Percentiles rank a stretch among this genome's conserved stretches.
Evolutionary conservation across 2,329 filamentous ascomycete species (phyloP).

Genomic region (Neoascochyta sp.): DNA sequence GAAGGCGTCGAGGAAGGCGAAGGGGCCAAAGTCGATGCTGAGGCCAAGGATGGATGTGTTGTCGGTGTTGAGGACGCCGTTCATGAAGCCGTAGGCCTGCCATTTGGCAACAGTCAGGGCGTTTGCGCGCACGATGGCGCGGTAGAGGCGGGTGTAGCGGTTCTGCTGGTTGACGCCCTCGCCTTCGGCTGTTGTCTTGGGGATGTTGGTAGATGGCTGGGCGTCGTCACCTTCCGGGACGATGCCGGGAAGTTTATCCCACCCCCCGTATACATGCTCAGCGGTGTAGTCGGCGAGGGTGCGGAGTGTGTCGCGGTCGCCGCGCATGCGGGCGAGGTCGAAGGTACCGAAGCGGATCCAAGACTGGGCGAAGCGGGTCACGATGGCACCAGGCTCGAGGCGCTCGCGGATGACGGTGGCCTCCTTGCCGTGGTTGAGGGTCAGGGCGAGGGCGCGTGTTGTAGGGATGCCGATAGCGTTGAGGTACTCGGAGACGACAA

Average conservation of each 20-base stretch:
- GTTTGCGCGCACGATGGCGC: slow-evolving; percentile 81
- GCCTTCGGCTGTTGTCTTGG: slow-evolving; percentile 62
- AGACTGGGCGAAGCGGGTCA: slow-evolving; percentile 82
- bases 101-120: slow-evolving; percentile 84
- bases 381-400: slow-evolving; percentile 86
- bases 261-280: slow-evolving; percentile 82
- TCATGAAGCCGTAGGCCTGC: slow-evolving; percentile 99
- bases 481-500: slow-evolving; percentile 84
- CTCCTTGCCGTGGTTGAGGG: slow-evolving; percentile 60
- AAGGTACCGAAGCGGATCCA: slow-evolving; percentile 97
- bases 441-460: slow-evolving; percentile 81
- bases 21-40: slow-evolving; percentile 91
- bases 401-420: slow-evolving; percentile 70
- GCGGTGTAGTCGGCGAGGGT: slow-evolving; percentile 77
- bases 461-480: slow-evolving; percentile 81
- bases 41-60: slow-evolving; percentile 90
- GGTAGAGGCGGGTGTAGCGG: slow-evolving; percentile 79
- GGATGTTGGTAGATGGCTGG: slow-evolving; percentile 45
- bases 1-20: slow-evolving; percentile 97
- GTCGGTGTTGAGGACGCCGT: slow-evolving; percentile 95
- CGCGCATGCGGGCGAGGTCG: slow-evolving; percentile 79
- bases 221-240: slow-evolving; percentile 48
- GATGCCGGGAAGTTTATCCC: slow-evolving; percentile 71
- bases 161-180: slow-evolving; percentile 70
- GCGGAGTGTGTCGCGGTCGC: slow-evolving; percentile 71